Conservation (phyloP, 2,329 filamentous ascomycete genomes). For the Fusarium paranaense region DNA sequence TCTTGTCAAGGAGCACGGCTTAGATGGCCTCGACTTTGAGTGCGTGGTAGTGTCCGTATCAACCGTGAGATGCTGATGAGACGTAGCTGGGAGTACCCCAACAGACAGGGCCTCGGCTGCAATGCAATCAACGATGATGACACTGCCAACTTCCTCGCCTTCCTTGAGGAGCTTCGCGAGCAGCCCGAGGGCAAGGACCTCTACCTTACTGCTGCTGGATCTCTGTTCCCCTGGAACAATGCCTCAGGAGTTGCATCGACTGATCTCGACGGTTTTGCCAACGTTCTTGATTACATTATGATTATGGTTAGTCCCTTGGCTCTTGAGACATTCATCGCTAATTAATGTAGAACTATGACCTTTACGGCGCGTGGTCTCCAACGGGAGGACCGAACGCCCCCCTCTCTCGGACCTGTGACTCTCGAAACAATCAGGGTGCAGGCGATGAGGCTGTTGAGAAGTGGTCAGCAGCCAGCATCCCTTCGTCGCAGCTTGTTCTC, state of each 20-base stretch:
- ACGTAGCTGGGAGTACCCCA: slow-evolving; percentile 38
- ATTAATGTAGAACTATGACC: slow-evolving; percentile 28
- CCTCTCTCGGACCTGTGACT: slow-evolving; percentile 18
- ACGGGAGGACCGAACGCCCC: slow-evolving; percentile 32
- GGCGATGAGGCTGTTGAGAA: slow-evolving; percentile 17
- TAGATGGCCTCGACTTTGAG: slow-evolving; percentile 39
- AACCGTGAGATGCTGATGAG: background rate
- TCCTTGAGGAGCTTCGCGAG: slow-evolving; percentile 32
- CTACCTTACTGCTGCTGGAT: slow-evolving; percentile 33
- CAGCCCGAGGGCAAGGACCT: slow-evolving; percentile 23
- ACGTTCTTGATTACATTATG: slow-evolving; percentile 37
- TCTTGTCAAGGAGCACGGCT: slow-evolving; percentile 23
- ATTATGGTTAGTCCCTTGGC: slow-evolving; percentile 22
- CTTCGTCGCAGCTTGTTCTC: slow-evolving; percentile 29
- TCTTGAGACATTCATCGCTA: fast-evolving
- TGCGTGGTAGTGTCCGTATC: background rate
- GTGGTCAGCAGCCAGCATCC: slow-evolving; percentile 31
- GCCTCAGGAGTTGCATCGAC: slow-evolving; percentile 14
- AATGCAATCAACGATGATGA: slow-evolving; percentile 35
- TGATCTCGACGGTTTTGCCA: slow-evolving; percentile 28
- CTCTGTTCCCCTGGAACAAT: slow-evolving; percentile 36
- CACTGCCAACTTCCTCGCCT: slow-evolving; percentile 33
- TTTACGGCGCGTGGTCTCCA: slow-evolving; percentile 31
- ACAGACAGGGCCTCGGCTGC: slow-evolving; percentile 38
- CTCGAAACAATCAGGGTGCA: slow-evolving; percentile 31